Evolutionary conservation across 2,329 filamentous ascomycete genomes (phyloP).

Genomic region (Juglanconis sp.): DNA sequence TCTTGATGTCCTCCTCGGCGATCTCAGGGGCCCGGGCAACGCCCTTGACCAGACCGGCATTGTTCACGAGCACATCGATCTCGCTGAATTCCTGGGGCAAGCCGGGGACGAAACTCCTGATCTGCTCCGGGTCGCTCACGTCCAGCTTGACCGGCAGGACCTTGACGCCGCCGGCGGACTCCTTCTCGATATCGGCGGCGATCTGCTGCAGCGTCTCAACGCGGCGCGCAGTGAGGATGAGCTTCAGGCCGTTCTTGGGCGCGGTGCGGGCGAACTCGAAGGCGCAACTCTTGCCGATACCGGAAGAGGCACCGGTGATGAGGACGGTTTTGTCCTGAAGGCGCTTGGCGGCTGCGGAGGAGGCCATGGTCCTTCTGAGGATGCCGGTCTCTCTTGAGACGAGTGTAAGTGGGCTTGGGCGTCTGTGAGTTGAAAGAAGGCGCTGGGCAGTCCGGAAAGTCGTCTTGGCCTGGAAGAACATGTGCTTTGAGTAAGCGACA

Average conservation of each 20-base stretch:
- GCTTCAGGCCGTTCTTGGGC: constrained; percentile 70
- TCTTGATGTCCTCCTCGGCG: constrained; percentile 71
- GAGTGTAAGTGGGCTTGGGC: not conserved
- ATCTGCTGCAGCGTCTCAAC: constrained; percentile 74
- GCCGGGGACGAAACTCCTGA: constrained; percentile 67
- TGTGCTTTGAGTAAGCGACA: not conserved
- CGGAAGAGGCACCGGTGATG: constrained; percentile 88
- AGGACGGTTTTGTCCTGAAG: constrained; percentile 90
- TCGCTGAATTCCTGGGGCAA: constrained; percentile 80
- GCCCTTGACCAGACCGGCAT: constrained; percentile 88
- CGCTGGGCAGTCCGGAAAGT: constrained; percentile 8
- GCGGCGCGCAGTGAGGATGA: constrained; percentile 86
- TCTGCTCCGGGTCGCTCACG: constrained; percentile 74
- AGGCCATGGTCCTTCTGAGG: constrained; percentile 39
- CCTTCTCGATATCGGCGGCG: constrained; percentile 69
- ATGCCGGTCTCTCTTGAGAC: not conserved
- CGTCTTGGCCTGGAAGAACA: constrained; percentile 11
- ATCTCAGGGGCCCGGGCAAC: constrained; percentile 85
- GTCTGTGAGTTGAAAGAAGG: constrained; percentile 1
- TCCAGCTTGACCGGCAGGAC: constrained; percentile 82
- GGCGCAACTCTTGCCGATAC: constrained; percentile 81
- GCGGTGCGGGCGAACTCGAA: constrained; percentile 88
- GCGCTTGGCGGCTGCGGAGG: constrained; percentile 72
- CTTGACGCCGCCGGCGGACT: constrained; percentile 77
- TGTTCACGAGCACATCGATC: constrained; percentile 90